Base-by-base conservation (phyloP, 352 stramenopile species). In the Phytophthora chlamydospora region DNA sequence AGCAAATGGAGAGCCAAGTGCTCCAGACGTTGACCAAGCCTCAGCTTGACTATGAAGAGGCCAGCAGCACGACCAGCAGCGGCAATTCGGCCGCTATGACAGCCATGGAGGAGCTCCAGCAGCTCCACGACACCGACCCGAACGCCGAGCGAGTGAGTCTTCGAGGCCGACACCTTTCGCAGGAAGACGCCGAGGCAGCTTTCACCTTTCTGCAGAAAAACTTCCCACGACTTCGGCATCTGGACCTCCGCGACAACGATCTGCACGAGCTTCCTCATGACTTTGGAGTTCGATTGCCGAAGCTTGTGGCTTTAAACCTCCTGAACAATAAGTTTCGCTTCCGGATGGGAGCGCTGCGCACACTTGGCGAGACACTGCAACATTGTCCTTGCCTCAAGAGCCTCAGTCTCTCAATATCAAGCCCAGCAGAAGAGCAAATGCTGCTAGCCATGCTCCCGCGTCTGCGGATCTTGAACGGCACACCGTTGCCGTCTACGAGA, bases 381-480 rank as follows among this genome's bases (percentile, higher is more conserved):
- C 31, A 49, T 3, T 89, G 83, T 42, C 39, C 58, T n/a, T 76
- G 68, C 2, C 56, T 92, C 19, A 88, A 88, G 36, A 89, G 77
- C 33, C 68, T 92, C 16, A 83, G 74, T 46, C 47, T 90, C 39
- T 75, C 77, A 11, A 61, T 92, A 9, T 72, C 56, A 21, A 82
- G 71, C 29, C 68, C 72, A 5, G 71, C 88, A 9, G 81, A 90
- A 51, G 80, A 92, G 40, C 73, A 77, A 21, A 46, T 89, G 14
- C 41, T 92, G 8, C 62, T 77, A 6, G 62, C 75, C 34, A 84
- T 88, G 73, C 67, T 92, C 4, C 80, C 83, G 0, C 60, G 61
- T 54, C 65, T 92, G 8, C 68, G 73, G 0, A 85, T 89, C 52
- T 65, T 92, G 12, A 92, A 92, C 38, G 83, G 73, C 0, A 78